Percentiles rank a stretch among this genome's conserved stretches.
Evolutionary conservation across 2,329 filamentous ascomycete species (phyloP).

Genomic region (Plectosphaerella plurivora): DNA sequence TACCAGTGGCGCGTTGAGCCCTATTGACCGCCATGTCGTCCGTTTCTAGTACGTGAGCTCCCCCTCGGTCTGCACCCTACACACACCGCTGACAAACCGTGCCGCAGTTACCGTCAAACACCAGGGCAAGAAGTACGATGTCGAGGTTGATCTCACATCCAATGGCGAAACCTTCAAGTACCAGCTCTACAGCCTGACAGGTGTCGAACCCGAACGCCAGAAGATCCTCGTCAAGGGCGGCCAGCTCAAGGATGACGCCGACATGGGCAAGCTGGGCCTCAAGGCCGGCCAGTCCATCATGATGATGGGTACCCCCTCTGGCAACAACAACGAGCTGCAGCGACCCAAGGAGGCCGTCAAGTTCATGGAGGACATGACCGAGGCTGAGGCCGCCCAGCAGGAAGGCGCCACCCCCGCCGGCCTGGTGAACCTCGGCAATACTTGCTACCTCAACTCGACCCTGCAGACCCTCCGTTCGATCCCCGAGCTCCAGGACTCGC

Average conservation of each 20-base stretch:
- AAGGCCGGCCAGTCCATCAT: constrained; percentile 86
- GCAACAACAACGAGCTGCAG: constrained; percentile 54
- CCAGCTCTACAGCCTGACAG: constrained; percentile 91
- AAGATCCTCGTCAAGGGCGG: constrained; percentile 94
- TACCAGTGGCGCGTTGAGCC: constrained; percentile 7
- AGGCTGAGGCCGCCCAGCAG: constrained; percentile 80
- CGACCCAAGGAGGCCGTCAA: constrained; percentile 77
- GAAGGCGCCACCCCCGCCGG: constrained; percentile 84
- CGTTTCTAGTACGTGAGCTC: constrained; percentile 43
- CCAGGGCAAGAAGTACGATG: constrained; percentile 88
- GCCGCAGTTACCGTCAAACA: constrained; percentile 83
- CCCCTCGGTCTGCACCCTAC: constrained; percentile 3
- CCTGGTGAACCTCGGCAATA: constrained; percentile 90
- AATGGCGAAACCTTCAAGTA: constrained; percentile 93
- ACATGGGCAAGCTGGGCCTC: constrained; percentile 76
- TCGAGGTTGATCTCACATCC: constrained; percentile 81
- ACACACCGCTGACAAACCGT: constrained; percentile 15
- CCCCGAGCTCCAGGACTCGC: constrained; percentile 81
- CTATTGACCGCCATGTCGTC: constrained; percentile 43
- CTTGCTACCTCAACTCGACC: constrained; percentile 97
- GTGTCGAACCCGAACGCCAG: constrained; percentile 92
- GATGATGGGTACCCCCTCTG: constrained; percentile 91
- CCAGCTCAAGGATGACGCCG: constrained; percentile 91
- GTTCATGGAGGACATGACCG: constrained; percentile 97
- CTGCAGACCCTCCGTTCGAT: constrained; percentile 87